A percentile compares a stretch with the other conserved stretches of the same genome.
Conservation (phyloP, 768 basidiomycete species). For the Holtermannia corniformis region DNA sequence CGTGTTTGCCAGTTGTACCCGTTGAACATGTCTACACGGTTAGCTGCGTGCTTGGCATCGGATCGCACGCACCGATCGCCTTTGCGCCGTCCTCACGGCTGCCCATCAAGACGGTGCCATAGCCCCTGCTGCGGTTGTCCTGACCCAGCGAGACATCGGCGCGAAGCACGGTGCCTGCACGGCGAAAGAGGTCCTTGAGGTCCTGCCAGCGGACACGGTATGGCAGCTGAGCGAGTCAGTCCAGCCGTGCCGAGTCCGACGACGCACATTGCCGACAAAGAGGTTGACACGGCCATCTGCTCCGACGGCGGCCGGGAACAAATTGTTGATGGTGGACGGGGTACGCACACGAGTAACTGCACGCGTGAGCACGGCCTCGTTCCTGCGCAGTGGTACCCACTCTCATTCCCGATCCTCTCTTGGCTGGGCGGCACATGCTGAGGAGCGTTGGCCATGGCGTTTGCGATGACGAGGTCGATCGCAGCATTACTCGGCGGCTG, state of each 20-base stretch:
- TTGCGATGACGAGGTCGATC: slow-evolving; percentile 84
- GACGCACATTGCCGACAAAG: slow-evolving; percentile 85
- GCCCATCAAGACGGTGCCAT: slow-evolving; percentile 89
- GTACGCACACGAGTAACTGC: slow-evolving; percentile 6
- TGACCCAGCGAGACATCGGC: slow-evolving; percentile 71
- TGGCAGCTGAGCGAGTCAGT: slow-evolving; percentile 83
- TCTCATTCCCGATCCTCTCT: slow-evolving; percentile 41
- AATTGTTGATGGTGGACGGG: slow-evolving; percentile 31
- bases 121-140: slow-evolving; percentile 81
- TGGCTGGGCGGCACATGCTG: slow-evolving; percentile 34
- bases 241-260: not conserved
- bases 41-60: not conserved
- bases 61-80: slow-evolving; percentile 51
- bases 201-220: slow-evolving; percentile 99
- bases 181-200: slow-evolving; percentile 92
- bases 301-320: slow-evolving; percentile 33
- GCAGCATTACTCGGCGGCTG: slow-evolving; percentile 56
- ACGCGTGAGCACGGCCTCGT: not conserved
- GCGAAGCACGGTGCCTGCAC: slow-evolving; percentile 78
- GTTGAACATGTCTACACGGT: slow-evolving; percentile 67
- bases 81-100: slow-evolving; percentile 89
- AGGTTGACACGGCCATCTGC: slow-evolving; percentile 84
- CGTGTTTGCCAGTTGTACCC: slow-evolving; percentile 96
- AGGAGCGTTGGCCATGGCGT: slow-evolving; percentile 67
- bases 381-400: slow-evolving; percentile 10